phyloP scores from a whole-genome alignment of 2,329 filamentous ascomycete species.

The Periconia sp. region DNA sequence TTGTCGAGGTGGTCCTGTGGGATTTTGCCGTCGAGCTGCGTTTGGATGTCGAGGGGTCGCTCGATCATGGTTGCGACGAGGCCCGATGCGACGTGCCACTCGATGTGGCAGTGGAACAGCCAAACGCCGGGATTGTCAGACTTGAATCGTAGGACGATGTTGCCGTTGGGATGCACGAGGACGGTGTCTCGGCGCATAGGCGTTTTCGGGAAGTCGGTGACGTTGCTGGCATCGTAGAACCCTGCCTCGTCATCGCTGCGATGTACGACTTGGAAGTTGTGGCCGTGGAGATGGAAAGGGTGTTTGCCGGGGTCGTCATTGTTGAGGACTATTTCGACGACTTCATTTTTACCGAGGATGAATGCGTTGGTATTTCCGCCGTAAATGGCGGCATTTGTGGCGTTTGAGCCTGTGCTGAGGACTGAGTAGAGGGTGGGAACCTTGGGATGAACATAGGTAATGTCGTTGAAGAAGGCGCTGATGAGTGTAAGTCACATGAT shows the following conservation, averaged over 20 bases:
- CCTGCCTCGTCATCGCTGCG: constrained; percentile 43
- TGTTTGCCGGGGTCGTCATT: constrained; percentile 72
- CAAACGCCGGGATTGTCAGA: constrained; percentile 57
- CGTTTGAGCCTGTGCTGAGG: constrained; percentile 64
- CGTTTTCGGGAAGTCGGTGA: constrained; percentile 30
- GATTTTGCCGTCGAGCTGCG: constrained; percentile 58
- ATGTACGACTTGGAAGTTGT: constrained; percentile 44
- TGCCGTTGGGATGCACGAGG: constrained; percentile 60
- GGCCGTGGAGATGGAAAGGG: constrained; percentile 73
- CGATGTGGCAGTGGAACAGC: constrained; percentile 43
- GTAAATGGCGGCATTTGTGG: constrained; percentile 51
- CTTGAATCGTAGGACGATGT: constrained; percentile 62
- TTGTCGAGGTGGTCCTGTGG: constrained; percentile 66
- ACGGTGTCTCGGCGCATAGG: constrained; percentile 61
- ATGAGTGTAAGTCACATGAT: background rate
- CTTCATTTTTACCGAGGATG: constrained; percentile 68
- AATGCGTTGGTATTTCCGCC: constrained; percentile 63
- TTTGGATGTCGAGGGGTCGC: constrained; percentile 64
- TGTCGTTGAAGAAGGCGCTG: constrained; percentile 68
- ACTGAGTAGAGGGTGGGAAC: constrained; percentile 83
- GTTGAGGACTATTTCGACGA: constrained; percentile 80
- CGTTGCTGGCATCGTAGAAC: constrained; percentile 56
- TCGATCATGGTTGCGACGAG: constrained; percentile 60
- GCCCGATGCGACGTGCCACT: constrained; percentile 53
- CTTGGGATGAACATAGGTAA: constrained; percentile 75